Conservation (phyloP, 306 rosid genomes). For the Vigna mungo region DNA sequence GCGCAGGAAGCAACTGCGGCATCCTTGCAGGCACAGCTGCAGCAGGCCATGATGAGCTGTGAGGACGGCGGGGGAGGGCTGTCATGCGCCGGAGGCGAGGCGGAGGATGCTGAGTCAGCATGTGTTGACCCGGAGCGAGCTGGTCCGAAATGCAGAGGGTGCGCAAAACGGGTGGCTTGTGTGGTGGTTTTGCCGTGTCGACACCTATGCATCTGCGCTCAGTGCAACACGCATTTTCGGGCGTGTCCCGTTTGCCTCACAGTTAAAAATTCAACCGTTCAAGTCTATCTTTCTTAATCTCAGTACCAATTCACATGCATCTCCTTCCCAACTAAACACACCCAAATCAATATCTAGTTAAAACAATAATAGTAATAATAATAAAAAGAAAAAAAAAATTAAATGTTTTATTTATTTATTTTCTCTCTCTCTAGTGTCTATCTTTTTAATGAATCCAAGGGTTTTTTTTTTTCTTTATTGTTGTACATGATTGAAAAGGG, state of each 20-base stretch:
- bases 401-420: not conserved
- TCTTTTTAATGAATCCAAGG: not conserved
- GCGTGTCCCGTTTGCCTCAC: conserved; percentile 82
- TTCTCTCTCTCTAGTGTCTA: not conserved
- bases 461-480: not conserved
- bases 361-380: not conserved
- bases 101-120: conserved; percentile 92
- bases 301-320: conserved; percentile 48
- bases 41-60: conserved; percentile 65
- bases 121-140: conserved; percentile 77
- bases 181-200: conserved; percentile 87
- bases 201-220: conserved; percentile 75
- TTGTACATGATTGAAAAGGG: conserved; percentile 3
- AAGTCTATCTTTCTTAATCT: conserved; percentile 68
- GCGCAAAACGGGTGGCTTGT: conserved; percentile 72
- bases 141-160: conserved; percentile 77
- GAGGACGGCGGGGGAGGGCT: conserved; percentile 51
- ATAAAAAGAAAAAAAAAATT: not conserved
- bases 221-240: conserved; percentile 68
- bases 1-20: conserved; percentile 79
- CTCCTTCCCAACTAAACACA: not conserved
- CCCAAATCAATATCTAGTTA: not conserved
- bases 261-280: conserved; percentile 72
- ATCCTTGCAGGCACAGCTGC: conserved; percentile 75
- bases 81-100: conserved; percentile 58